Conservation (phyloP, 2,329 filamentous ascomycete species). For the Nemania sp. region DNA sequence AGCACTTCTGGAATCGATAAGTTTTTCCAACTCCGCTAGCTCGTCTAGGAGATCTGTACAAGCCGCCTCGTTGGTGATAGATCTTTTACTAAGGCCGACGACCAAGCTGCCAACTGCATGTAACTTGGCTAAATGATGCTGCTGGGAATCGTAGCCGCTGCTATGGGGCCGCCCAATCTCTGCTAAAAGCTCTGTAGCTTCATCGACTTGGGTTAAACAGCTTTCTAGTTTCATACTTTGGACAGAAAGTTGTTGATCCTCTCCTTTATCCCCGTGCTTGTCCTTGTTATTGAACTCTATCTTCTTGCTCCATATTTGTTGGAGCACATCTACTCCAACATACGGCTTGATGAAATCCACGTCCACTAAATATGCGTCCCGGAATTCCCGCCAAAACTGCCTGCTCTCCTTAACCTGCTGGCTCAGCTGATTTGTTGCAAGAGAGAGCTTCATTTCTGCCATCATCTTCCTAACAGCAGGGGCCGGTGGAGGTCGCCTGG, state of each 20-base stretch:
- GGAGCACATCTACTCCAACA: constrained; percentile 40
- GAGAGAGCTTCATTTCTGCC: constrained; percentile 44
- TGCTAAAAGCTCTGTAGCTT: constrained; percentile 37
- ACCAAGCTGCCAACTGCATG: constrained; percentile 38
- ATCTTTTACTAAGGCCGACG: constrained; percentile 41
- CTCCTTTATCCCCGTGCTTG: constrained; percentile 35
- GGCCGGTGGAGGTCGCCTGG: neutral
- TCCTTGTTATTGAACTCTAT: constrained; percentile 38
- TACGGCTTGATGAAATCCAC: constrained; percentile 44
- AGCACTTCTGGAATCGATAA: constrained; percentile 42
- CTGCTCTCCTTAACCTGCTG: constrained; percentile 45
- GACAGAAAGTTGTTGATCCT: constrained; percentile 41
- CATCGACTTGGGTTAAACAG: constrained; percentile 44
- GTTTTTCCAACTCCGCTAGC: constrained; percentile 44
- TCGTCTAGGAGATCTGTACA: constrained; percentile 46
- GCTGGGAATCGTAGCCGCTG: constrained; percentile 40
- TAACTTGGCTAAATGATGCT: constrained; percentile 45
- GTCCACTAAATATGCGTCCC: constrained; percentile 43
- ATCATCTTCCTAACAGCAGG: constrained; percentile 28
- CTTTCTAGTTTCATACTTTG: constrained; percentile 46
- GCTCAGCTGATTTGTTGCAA: constrained; percentile 46
- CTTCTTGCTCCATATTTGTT: constrained; percentile 48
- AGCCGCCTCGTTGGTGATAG: constrained; percentile 40
- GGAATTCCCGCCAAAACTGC: constrained; percentile 43
- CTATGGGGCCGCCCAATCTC: constrained; percentile 23